Conservation (phyloP, 495 filamentous ascomycete genomes). For the Astrothelium macrocarpum region DNA sequence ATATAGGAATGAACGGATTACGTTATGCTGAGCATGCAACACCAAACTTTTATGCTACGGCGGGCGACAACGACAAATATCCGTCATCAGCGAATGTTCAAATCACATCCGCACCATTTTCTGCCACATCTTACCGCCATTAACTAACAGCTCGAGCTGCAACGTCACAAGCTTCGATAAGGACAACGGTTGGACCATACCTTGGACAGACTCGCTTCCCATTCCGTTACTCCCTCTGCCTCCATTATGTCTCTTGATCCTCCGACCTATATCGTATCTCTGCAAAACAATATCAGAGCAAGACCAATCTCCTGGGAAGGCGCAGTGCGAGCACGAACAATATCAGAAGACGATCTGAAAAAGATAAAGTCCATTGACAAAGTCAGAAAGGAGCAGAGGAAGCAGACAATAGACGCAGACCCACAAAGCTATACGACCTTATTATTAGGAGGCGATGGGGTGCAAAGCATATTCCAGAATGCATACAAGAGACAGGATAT, state of each 20-base stretch:
- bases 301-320: constrained; percentile 97
- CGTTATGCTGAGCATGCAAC: no score
- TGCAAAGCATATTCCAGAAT: constrained; percentile 69
- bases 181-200: background rate
- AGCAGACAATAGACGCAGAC: constrained; percentile 69
- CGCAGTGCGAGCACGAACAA: constrained; percentile 82
- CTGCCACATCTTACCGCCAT: background rate
- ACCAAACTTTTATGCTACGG: background rate
- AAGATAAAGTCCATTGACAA: constrained; percentile 98
- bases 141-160: background rate
- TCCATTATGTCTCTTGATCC: constrained; percentile 75
- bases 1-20: background rate
- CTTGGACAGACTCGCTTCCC: background rate
- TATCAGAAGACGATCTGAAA: constrained; percentile 88
- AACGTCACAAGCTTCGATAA: constrained; percentile 8
- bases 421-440: constrained; percentile 65
- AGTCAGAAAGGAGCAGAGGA: constrained; percentile 78
- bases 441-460: constrained; percentile 62
- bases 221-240: background rate
- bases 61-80: background rate
- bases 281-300: constrained; percentile 90
- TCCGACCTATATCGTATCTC: constrained; percentile 77
- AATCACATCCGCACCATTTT: no score
- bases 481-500: constrained; percentile 75
- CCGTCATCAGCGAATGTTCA: background rate